Percentiles rank a stretch among this genome's conserved stretches.
Evolutionary conservation across 441 rosid genomes (phyloP).

Genomic region (Croton setiger): DNA sequence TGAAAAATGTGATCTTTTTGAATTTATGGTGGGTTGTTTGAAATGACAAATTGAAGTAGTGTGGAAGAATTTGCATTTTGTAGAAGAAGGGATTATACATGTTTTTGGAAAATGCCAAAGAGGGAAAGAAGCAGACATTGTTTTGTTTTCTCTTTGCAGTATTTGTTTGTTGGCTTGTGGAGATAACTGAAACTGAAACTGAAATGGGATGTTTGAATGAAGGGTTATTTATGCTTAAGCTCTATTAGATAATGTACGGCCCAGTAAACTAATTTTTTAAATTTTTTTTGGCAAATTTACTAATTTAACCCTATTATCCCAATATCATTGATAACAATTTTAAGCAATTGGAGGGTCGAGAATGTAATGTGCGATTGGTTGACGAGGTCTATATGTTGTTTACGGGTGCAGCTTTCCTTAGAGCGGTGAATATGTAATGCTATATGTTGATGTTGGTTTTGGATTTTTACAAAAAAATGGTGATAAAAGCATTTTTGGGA

Average conservation of each 20-base stretch:
- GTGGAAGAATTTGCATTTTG: slow-evolving; percentile 7
- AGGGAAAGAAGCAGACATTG: slow-evolving; percentile 17
- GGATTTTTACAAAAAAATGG: too few relatives aligned
- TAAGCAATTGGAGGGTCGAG: too few relatives aligned
- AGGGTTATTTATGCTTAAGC: background rate
- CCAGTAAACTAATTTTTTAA: too few relatives aligned
- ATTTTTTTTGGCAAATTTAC: too few relatives aligned
- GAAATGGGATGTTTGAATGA: background rate
- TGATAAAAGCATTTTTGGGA: too few relatives aligned
- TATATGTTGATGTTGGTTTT: too few relatives aligned
- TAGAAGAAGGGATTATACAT: slow-evolving; percentile 9
- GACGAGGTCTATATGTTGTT: too few relatives aligned
- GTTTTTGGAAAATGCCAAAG: slow-evolving; percentile 9
- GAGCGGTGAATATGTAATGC: too few relatives aligned
- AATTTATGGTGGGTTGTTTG: background rate
- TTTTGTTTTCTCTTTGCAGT: background rate
- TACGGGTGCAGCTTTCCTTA: too few relatives aligned
- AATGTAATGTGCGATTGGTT: too few relatives aligned
- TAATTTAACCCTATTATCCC: too few relatives aligned
- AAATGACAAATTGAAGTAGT: background rate
- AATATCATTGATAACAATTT: too few relatives aligned
- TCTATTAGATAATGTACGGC: background rate
- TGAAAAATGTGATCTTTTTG: background rate
- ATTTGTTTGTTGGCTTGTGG: background rate
- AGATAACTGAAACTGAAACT: background rate